Evolutionary conservation across 306 rosid genomes (phyloP), one percentile per base, ranked within the genome.

Genomic region (Cicer cuneatum): DNA sequence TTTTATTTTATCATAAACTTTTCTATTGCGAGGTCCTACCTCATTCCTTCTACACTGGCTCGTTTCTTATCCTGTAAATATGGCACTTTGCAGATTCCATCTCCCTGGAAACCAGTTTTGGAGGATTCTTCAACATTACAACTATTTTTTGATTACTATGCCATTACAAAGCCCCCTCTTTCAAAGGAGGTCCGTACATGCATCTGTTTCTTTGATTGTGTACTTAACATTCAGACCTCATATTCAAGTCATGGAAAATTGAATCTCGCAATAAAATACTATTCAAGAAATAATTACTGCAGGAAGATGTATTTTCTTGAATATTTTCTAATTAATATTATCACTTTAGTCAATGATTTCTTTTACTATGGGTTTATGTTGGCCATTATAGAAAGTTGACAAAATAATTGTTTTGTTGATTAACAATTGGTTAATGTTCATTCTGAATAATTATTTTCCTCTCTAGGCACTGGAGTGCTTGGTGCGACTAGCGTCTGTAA

Each of bases 391-490:
- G 21, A 57, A 77, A 56, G 54, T 65, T 51, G 56, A 52, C 38
- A 37, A 61, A 56, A 41, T 59, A 47, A 65, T 65, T 51, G 19
- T 60, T 54, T 54, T 70, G 37, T 83, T 70, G 68, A 33, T 47
- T 71, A 12, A 46, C 60, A 14, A 78, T 51, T 71, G 29, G 57
- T 46, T 76, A 42, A 42, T 72, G 13, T 67, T 73, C 21, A 35
- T 21, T 38, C 76, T 71, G 49, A 76, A 49, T 83, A 52, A 73
- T 72, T 70, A 33, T 69, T 85, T 86, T 85, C 82, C 81, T 86
- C 85, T 89, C 72, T 83, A 94, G 99, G 97, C 99, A 85, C 83
- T 94, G 87, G 99, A 92, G 90, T 94, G 97, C 97, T 90, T 94
- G 95, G 97, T 92, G 87, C 97, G 97, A 78, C 89, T 94, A 51